These are phyloP conservation scores for Cyberlindnera lachancei DNA, from an alignment of 805 yeast genomes.

Conservation along the genomic window DNA sequence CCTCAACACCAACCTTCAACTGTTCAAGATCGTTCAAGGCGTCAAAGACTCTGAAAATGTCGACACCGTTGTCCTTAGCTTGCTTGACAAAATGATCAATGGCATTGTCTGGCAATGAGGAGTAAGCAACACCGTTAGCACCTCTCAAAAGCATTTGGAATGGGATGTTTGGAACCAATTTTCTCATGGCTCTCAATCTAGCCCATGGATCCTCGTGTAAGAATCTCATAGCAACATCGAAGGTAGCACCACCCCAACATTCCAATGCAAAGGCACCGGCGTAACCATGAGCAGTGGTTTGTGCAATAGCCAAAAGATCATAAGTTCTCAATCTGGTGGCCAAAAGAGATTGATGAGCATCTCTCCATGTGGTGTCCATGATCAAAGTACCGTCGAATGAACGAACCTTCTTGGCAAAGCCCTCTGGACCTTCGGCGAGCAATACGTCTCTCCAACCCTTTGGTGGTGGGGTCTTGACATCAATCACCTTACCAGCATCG, in stretches of 20 bases:
- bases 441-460: conserved; percentile 91
- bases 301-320: conserved; percentile 87
- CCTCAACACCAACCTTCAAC: conserved; percentile 94
- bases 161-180: conserved; percentile 93
- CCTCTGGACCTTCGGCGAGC: conserved; percentile 79
- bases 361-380: conserved; percentile 99
- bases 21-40: conserved; percentile 96
- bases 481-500: conserved; percentile 49
- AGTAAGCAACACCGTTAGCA: conserved; percentile 98
- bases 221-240: conserved; percentile 98
- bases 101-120: conserved; percentile 96
- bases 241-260: conserved; percentile 99
- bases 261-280: conserved; percentile 90
- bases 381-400: conserved; percentile 76
- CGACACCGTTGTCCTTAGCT: conserved; percentile 95
- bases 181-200: conserved; percentile 80
- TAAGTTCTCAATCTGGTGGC: conserved; percentile 97
- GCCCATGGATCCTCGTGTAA: conserved; percentile 99
- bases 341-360: conserved; percentile 94
- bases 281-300: conserved; percentile 85
- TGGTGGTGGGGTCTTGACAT: conserved; percentile 48
- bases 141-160: conserved; percentile 99
- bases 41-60: conserved; percentile 95
- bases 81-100: conserved; percentile 93
- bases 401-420: conserved; percentile 84